Evolutionary conservation across 164 flowering plant genomes (phyloP), one percentile per base, ranked within the genome.

Genomic region (Malania oleifera): DNA sequence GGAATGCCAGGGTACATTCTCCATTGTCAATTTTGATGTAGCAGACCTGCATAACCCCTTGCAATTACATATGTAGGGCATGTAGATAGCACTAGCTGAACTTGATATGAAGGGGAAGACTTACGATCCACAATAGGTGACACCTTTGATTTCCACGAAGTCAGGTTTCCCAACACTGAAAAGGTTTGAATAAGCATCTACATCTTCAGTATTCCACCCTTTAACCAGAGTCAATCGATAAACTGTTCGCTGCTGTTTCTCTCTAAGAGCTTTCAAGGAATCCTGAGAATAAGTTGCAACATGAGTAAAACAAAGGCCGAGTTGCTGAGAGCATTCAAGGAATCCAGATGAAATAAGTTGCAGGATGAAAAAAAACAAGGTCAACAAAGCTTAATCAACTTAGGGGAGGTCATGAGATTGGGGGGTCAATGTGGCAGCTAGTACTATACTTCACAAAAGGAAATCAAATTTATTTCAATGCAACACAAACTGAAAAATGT

Each of bases 51-150:
- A 62, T 19, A 48, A 20, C 31, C 46, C 50, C 19, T 54, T 28
- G 27, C 9, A 44, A 23, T 28, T 56, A 34, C 24, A 28, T 1
- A 54, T 56, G 23, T 1, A 25, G 35, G 57, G 25, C 38, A 63
- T n/a, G 24, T 22, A 59, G 19, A 29, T 3, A 24, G 43, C 15
- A 38, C 26, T 34, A 29, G 24, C n/a, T 34, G 44, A 56, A 38
- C 34, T 14, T 7, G 61, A 56, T 22, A 39, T 13, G 12, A 14
- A n/a, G 29, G 29, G 37, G 8, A 52, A 9, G 44, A 73, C 96
- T 81, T 80, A 95, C 96, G 97, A 68, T 74, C 99, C 99, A 81
- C 99, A 91, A 53, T 95, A 95, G 25, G 99, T 95, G 4, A 95
- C 97, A 35, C 99, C 99, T 80, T 95, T 91, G 66, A 95, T 95